Base-by-base conservation (phyloP, 2,329 filamentous ascomycete genomes). In the Colletotrichum falcatum region DNA sequence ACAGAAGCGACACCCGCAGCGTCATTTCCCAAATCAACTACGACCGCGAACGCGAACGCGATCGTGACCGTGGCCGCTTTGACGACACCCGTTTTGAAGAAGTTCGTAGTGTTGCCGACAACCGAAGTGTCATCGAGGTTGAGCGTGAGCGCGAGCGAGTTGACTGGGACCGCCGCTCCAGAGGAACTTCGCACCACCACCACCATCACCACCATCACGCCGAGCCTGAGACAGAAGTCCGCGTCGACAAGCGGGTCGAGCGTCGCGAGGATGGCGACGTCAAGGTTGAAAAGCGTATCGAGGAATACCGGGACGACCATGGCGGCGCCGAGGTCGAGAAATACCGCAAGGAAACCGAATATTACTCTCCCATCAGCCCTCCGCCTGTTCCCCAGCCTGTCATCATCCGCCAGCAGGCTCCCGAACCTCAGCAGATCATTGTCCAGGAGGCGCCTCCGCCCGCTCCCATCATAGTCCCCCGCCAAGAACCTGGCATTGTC, bases 261-360 rank as follows among this genome's bases (percentile, higher is more conserved):
- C 81, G 79, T 66, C 79, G 80, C 23, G 82, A 83, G 44, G 84
- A 86, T 33, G 84, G 84, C 61, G 87, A 90, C 30, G 74, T 89
- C 44, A 84, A 85, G 64, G 79, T 89, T 72, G 87, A 90, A 74
- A 86, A 86, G 74, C 85, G 85, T 62, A 81, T 82, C 20, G 81
- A 88, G 65, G 86, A 88, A 73, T 83, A 83, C 58, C 79, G 83
- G 35, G 84, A 86, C 54, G 84, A 86, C 30, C 74, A 78, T n/a
- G 64, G 64, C 28, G 82, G 83, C 54, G 83, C 82, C 66, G 86
- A 90, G 23, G 75, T 90, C 51, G 89, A 91, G 77, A 85, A 84
- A 76, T 89, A 89, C 75, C 86, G 86, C 75, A 87, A 86, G 77
- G 89, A 91, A 77, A 88, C 87, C 2, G 89, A 91, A 74, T 91